These are phyloP conservation scores for Daldinia concentrica DNA, from an alignment of 495 filamentous ascomycete species.

Conservation along the genomic window DNA sequence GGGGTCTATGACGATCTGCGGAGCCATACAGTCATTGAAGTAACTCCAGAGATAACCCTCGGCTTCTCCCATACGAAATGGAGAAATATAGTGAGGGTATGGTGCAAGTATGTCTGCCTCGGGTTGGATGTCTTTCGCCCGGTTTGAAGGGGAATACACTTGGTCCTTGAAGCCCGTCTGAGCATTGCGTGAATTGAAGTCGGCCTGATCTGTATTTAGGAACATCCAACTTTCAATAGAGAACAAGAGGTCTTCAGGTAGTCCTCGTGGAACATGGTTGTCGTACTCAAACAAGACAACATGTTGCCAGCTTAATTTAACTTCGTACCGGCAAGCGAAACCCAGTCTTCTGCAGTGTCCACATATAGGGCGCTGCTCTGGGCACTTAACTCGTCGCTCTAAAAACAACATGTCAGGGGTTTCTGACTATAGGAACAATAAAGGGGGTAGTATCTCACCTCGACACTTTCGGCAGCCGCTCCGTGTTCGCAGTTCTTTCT, in stretches of 20 bases:
- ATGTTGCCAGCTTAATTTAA: constrained; percentile 36
- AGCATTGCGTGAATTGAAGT: constrained; percentile 13
- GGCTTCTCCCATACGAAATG: constrained; percentile 23
- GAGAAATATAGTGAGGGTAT: constrained; percentile 29
- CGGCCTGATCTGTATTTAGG: constrained; percentile 23
- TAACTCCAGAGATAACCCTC: constrained; percentile 35
- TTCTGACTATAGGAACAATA: background rate
- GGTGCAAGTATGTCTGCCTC: constrained; percentile 1
- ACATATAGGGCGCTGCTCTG: constrained; percentile 32
- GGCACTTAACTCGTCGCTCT: constrained; percentile 39
- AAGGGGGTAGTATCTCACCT: constrained; percentile 24
- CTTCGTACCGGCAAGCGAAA: constrained; percentile 37
- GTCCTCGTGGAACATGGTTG: background rate
- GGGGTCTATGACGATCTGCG: constrained; percentile 32
- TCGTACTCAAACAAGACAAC: constrained; percentile 8
- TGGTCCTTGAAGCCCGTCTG: background rate
- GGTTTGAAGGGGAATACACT: background rate
- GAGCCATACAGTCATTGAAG: constrained; percentile 25
- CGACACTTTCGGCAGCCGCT: constrained; percentile 35
- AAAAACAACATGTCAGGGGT: constrained; percentile 4
- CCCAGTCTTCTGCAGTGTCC: constrained; percentile 29
- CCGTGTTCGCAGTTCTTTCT: constrained; percentile 32
- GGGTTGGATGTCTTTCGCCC: background rate
- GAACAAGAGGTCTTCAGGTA: constrained; percentile 28
- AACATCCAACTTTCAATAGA: constrained; percentile 39